Conservation (phyloP, 306 rosid genomes). For the Carpinus viminea region DNA sequence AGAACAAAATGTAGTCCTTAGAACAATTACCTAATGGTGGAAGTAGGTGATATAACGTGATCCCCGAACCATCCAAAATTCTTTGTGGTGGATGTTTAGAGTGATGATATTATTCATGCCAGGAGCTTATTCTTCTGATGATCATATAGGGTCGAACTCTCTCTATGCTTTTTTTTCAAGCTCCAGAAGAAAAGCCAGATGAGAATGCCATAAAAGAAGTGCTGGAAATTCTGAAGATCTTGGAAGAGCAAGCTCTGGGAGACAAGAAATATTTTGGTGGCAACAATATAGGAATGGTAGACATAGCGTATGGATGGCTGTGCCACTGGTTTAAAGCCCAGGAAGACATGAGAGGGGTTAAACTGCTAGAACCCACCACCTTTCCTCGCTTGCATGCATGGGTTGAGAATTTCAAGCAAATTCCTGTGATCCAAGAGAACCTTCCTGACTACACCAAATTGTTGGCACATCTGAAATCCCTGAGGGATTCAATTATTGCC, state of each 20-base stretch:
- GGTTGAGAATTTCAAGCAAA: constrained; percentile 31
- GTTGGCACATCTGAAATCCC: background rate
- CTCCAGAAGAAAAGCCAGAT: constrained; percentile 19
- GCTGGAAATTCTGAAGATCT: constrained; percentile 18
- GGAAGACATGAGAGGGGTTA: constrained; percentile 33
- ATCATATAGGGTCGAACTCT: constrained; percentile 1
- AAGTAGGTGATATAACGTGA: no score
- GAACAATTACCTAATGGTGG: no score
- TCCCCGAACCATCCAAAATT: no score
- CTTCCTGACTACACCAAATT: constrained; percentile 17
- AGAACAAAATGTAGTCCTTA: no score
- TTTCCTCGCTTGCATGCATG: constrained; percentile 39
- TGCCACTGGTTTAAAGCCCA: constrained; percentile 15
- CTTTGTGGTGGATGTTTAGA: no score
- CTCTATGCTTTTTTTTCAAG: background rate
- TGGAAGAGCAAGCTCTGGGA: constrained; percentile 38
- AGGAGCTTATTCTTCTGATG: background rate
- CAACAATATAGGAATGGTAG: constrained; percentile 24
- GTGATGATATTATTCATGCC: background rate
- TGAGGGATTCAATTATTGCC: background rate
- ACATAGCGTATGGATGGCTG: constrained; percentile 26
- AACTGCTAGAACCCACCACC: constrained; percentile 17
- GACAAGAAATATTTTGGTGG: constrained; percentile 40
- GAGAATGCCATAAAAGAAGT: constrained; percentile 21
- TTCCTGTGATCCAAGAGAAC: constrained; percentile 32